phyloP scores from a whole-genome alignment of 805 yeast genomes.

The Candida oleophila region DNA sequence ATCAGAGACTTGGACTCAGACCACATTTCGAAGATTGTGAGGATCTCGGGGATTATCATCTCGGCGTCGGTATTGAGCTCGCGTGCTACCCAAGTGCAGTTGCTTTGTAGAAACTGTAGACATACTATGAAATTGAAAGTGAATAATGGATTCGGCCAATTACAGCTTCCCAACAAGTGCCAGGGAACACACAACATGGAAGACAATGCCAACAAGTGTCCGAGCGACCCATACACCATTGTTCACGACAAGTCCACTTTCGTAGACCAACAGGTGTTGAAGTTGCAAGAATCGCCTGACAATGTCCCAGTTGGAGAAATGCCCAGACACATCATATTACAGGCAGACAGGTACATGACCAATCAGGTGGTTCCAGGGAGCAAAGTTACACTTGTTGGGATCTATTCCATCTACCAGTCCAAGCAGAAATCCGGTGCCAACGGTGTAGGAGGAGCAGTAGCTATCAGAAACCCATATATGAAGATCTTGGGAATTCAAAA shows the following conservation, averaged over 20 bases:
- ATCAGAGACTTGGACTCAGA: slow-evolving; percentile 83
- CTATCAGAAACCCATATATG: slow-evolving; percentile 89
- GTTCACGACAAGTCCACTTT: slow-evolving; percentile 93
- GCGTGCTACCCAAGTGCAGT: slow-evolving; percentile 77
- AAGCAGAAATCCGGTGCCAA: slow-evolving; percentile 54
- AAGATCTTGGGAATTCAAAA: slow-evolving; percentile 84
- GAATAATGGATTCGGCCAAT: slow-evolving; percentile 67
- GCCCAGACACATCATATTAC: slow-evolving; percentile 89
- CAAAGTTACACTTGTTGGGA: slow-evolving; percentile 86
- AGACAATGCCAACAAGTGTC: slow-evolving; percentile 63
- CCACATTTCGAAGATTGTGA: slow-evolving; percentile 83
- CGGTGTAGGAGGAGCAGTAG: slow-evolving; percentile 56
- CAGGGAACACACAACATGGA: slow-evolving; percentile 44
- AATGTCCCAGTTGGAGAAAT: slow-evolving; percentile 98
- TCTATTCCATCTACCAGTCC: slow-evolving; percentile 83
- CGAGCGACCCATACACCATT: slow-evolving; percentile 87
- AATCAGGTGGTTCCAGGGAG: slow-evolving; percentile 95
- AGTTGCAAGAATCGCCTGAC: slow-evolving; percentile 96
- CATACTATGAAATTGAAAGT: slow-evolving; percentile 69
- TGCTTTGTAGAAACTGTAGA: slow-evolving; percentile 86
- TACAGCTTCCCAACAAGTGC: slow-evolving; percentile 68
- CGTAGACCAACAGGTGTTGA: slow-evolving; percentile 91
- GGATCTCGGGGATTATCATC: slow-evolving; percentile 90
- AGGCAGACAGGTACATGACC: slow-evolving; percentile 86
- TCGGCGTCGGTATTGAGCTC: slow-evolving; percentile 87